Conservation (phyloP, 2,329 filamentous ascomycete species). For the Lachnellula occidentalis region DNA sequence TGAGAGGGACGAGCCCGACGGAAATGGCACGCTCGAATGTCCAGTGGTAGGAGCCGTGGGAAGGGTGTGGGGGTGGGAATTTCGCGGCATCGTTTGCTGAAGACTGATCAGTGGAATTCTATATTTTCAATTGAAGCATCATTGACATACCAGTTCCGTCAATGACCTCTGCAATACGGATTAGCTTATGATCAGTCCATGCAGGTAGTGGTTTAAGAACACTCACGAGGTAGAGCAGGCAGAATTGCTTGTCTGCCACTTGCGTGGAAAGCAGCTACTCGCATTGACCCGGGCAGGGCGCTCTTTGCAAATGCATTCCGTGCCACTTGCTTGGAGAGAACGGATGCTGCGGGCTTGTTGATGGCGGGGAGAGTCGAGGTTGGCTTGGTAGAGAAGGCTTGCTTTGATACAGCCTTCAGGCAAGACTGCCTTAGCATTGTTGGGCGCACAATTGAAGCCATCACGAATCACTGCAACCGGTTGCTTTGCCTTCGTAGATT, state of each 20-base stretch:
- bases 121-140: neutral
- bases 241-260: slow-evolving; percentile 70
- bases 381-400: slow-evolving; percentile 38
- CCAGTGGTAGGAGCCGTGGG: slow-evolving; percentile 98
- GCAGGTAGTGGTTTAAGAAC: neutral
- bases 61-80: slow-evolving; percentile 64
- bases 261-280: slow-evolving; percentile 80
- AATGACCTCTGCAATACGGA: slow-evolving; percentile 55
- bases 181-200: slow-evolving; percentile 37
- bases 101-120: slow-evolving; percentile 20
- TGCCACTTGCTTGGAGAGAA: slow-evolving; percentile 21
- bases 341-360: slow-evolving; percentile 26
- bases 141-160: slow-evolving; percentile 63
- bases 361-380: slow-evolving; percentile 29
- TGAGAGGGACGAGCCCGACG: slow-evolving; percentile 76
- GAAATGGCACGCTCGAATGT: slow-evolving; percentile 86
- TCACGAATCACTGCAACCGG: slow-evolving; percentile 27
- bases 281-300: slow-evolving; percentile 35
- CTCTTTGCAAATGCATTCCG: slow-evolving; percentile 36
- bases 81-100: slow-evolving; percentile 81
- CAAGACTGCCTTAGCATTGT: slow-evolving; percentile 43
- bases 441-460: slow-evolving; percentile 49
- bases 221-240: slow-evolving; percentile 79
- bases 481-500: slow-evolving; percentile 8
- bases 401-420: slow-evolving; percentile 36